phyloP scores from a whole-genome alignment of 768 basidiomycete genomes.

The Tephrocybe sp. region DNA sequence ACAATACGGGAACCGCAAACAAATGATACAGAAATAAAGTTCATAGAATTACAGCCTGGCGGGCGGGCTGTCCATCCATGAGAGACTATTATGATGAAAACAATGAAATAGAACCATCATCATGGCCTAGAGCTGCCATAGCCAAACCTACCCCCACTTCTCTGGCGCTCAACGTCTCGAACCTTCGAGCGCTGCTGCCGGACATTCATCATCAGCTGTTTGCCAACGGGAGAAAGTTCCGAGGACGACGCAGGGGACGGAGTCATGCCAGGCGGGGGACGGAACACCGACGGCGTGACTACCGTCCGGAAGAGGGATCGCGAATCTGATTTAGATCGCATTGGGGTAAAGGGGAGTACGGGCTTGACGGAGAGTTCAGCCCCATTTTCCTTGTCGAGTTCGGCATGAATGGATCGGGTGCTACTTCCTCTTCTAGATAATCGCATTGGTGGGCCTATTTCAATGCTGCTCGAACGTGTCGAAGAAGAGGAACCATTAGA shows the following conservation, averaged over 20 bases:
- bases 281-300: constrained; percentile 45
- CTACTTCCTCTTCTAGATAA: constrained; percentile 14
- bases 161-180: constrained; percentile 34
- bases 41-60: neutral
- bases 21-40: constrained; percentile 7
- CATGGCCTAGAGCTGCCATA: constrained; percentile 1
- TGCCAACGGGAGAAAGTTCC: constrained; percentile 69
- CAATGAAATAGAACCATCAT: neutral
- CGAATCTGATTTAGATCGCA: constrained; percentile 37
- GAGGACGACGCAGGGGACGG: constrained; percentile 72
- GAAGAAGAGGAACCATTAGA: constrained; percentile 26
- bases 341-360: constrained; percentile 46
- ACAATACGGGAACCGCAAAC: too few species aligned
- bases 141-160: constrained; percentile 16
- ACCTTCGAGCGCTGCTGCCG: constrained; percentile 46
- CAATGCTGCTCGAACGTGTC: constrained; percentile 12
- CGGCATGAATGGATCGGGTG: constrained; percentile 17
- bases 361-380: constrained; percentile 32
- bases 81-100: neutral
- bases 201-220: constrained; percentile 66
- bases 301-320: constrained; percentile 36
- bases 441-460: constrained; percentile 16
- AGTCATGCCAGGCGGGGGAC: constrained; percentile 39
- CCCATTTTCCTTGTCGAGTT: constrained; percentile 42
- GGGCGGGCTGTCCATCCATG: too few species aligned